Conservation (phyloP, 352 stramenopile species). For the Phytophthora quininea region DNA sequence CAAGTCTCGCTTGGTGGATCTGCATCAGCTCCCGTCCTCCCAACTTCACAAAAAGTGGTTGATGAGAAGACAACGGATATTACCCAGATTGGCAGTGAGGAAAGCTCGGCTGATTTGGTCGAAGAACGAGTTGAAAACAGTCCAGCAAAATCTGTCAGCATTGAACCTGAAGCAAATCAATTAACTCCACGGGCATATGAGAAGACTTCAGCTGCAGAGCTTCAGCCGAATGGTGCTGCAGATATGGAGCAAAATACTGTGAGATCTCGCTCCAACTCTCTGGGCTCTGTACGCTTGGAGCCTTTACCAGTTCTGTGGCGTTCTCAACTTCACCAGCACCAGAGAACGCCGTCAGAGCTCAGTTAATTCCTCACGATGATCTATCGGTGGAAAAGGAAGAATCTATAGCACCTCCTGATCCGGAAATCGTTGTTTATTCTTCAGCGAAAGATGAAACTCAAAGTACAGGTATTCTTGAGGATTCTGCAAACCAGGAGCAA, state of each 20-base stretch:
- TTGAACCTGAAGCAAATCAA: background rate
- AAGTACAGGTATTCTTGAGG: background rate
- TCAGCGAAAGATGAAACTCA: background rate
- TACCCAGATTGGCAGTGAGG: background rate
- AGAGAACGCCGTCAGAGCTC: background rate
- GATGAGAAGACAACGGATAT: background rate
- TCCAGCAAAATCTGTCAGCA: constrained; percentile 3
- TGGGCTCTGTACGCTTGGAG: constrained; percentile 12
- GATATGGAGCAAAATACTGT: background rate
- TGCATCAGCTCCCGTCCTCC: constrained; percentile 21
- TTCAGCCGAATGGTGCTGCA: background rate
- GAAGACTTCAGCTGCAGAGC: no score
- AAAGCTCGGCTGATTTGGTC: background rate
- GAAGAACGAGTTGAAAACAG: background rate
- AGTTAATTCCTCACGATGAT: background rate
- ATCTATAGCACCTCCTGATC: constrained; percentile 3
- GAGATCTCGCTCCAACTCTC: constrained; percentile 19
- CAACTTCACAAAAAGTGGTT: constrained; percentile 7
- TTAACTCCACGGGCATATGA: background rate
- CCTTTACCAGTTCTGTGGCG: constrained; percentile 3
- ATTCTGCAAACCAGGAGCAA: background rate
- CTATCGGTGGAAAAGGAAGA: constrained; percentile 3
- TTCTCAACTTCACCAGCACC: constrained; percentile 18
- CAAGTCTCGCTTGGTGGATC: constrained; percentile 13
- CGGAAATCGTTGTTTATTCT: constrained; percentile 26